Evolutionary conservation across 495 filamentous ascomycete species (phyloP).

Genomic region (Mycothermus thermophilus): DNA sequence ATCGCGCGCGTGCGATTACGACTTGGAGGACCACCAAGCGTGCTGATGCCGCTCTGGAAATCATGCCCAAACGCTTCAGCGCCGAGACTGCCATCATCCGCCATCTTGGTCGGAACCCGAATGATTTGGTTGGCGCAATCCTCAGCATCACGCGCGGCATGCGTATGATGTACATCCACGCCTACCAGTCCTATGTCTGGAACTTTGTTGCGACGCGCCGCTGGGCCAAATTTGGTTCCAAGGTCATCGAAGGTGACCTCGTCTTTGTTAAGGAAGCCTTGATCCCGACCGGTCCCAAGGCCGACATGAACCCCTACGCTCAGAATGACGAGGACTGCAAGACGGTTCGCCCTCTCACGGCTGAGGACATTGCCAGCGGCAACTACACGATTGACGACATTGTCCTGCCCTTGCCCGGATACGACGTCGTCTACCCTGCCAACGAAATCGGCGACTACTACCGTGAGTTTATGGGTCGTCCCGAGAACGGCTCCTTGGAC

Average conservation of each 20-base stretch:
- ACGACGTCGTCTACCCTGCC: constrained; percentile 69
- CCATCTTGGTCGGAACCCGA: constrained; percentile 38
- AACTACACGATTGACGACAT: constrained; percentile 76
- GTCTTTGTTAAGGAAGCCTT: constrained; percentile 41
- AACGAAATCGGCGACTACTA: constrained; percentile 78
- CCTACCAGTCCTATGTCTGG: constrained; percentile 90
- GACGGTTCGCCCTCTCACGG: constrained; percentile 60
- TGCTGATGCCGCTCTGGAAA: constrained; percentile 42
- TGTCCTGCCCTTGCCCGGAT: constrained; percentile 89
- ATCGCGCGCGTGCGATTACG: constrained; percentile 60
- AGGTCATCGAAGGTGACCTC: constrained; percentile 74
- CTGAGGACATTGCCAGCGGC: constrained; percentile 64
- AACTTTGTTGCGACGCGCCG: constrained; percentile 69
- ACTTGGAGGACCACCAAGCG: constrained; percentile 49
- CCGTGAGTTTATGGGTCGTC: constrained; percentile 63
- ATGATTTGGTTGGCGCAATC: constrained; percentile 68
- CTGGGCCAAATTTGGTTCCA: constrained; percentile 53
- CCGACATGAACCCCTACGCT: constrained; percentile 36
- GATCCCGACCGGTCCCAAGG: constrained; percentile 26
- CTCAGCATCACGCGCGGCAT: constrained; percentile 61
- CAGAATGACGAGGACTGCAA: constrained; percentile 43
- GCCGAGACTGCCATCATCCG: constrained; percentile 68
- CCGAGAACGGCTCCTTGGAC: constrained; percentile 61
- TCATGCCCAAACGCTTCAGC: constrained; percentile 66
- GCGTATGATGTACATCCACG: constrained; percentile 88